Evolutionary conservation across 108 stramenopile genomes (phyloP).

Genomic region (Skeletonema menzelii): DNA sequence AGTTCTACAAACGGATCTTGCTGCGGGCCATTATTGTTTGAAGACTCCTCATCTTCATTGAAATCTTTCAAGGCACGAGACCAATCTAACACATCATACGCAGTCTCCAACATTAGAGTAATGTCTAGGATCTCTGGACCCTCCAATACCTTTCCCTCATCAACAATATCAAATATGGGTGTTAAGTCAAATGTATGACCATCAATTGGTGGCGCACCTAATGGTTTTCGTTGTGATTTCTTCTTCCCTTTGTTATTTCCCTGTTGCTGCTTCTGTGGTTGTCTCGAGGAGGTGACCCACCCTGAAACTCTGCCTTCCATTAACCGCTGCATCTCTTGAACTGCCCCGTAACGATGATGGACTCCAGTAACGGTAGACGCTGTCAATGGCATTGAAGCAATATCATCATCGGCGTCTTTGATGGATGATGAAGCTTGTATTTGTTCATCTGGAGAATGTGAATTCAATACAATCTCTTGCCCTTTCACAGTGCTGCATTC

Average conservation of each 20-base stretch:
- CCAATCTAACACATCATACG: slow-evolving; percentile 66
- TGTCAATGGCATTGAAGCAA: slow-evolving; percentile 47
- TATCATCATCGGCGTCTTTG: neutral
- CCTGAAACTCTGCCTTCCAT: slow-evolving; percentile 38
- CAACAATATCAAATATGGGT: slow-evolving; percentile 57
- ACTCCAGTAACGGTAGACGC: slow-evolving; percentile 47
- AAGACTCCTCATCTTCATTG: slow-evolving; percentile 16
- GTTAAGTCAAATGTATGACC: slow-evolving; percentile 55
- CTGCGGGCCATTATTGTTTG: neutral
- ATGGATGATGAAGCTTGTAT: neutral
- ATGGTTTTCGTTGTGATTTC: slow-evolving; percentile 35
- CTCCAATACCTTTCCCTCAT: slow-evolving; percentile 57
- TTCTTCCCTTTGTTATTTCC: slow-evolving; percentile 47
- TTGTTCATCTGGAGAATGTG: neutral
- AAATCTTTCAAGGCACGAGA: slow-evolving; percentile 36
- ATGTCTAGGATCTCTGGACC: slow-evolving; percentile 75
- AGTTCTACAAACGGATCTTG: slow-evolving; percentile 53
- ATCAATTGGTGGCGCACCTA: slow-evolving; percentile 45
- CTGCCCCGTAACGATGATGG: slow-evolving; percentile 65
- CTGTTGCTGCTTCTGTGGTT: slow-evolving; percentile 36
- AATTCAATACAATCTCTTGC: slow-evolving; percentile 34
- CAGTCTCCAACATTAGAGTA: slow-evolving; percentile 49
- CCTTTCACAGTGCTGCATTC: slow-evolving; percentile 64
- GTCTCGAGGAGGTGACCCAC: slow-evolving; percentile 13
- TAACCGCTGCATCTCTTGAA: slow-evolving; percentile 67